phyloP scores from a whole-genome alignment of 1,284 basidiomycete species.

The Retiboletus flavoniger region DNA sequence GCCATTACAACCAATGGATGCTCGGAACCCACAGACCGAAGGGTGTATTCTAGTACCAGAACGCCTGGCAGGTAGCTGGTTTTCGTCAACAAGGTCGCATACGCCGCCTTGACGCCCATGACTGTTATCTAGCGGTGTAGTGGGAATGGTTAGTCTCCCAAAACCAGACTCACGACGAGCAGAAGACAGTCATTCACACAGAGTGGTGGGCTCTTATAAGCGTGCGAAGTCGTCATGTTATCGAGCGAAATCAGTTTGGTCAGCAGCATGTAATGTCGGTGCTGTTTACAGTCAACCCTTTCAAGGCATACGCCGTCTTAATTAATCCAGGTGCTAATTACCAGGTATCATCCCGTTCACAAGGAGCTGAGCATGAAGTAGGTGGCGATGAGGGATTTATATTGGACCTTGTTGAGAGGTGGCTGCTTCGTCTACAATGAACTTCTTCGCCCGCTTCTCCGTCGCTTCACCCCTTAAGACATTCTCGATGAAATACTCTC shows the following conservation, averaged over 20 bases:
- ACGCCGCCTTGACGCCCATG: conserved; percentile 43
- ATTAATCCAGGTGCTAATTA: not conserved
- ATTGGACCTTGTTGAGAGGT: conserved; percentile 5
- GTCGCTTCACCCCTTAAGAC: conserved; percentile 65
- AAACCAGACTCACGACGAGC: not conserved
- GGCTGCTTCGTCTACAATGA: conserved; percentile 30
- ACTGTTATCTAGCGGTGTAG: not conserved
- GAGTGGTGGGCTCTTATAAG: not conserved
- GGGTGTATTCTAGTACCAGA: conserved; percentile 70
- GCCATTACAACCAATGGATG: conserved; percentile 85
- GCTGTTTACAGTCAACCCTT: not conserved
- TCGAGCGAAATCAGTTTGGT: not conserved
- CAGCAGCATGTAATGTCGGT: not conserved
- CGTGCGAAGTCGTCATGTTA: not conserved
- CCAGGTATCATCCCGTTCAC: not conserved
- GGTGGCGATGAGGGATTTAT: conserved; percentile 6
- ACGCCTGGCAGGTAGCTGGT: conserved; percentile 70
- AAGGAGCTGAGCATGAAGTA: not conserved
- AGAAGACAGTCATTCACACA: not conserved
- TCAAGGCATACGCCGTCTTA: not conserved
- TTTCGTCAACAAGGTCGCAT: conserved; percentile 67
- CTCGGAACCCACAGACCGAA: conserved; percentile 60
- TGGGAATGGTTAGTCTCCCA: not conserved
- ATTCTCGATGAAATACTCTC: conserved; percentile 92
- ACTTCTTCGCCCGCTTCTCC: conserved; percentile 42